phyloP scores from a whole-genome alignment of 148 eudicot species.

The Rhododendron mucronatum region DNA sequence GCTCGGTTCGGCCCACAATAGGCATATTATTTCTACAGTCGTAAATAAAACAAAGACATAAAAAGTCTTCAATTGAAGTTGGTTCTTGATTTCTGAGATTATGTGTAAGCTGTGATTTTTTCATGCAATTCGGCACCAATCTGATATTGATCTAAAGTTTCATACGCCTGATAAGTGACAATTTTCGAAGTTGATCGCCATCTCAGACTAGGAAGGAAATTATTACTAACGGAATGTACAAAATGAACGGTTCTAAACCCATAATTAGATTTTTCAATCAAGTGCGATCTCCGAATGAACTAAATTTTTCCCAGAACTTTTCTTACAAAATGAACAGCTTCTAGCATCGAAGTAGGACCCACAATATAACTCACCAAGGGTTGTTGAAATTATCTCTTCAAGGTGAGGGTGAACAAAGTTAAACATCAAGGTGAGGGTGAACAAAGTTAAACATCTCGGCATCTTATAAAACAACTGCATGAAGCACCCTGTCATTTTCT shows the following conservation, averaged over 20 bases:
- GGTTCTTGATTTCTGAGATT: background rate
- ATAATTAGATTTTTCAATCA: background rate
- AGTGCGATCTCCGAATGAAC: background rate
- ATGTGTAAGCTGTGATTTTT: background rate
- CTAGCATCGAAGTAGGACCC: background rate
- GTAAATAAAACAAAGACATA: background rate
- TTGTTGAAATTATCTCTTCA: background rate
- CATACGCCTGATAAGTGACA: background rate
- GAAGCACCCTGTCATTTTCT: background rate
- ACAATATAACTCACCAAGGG: background rate
- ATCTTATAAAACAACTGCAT: background rate
- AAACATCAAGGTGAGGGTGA: background rate
- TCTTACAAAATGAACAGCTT: background rate
- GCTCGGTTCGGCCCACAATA: background rate
- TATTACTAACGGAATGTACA: background rate
- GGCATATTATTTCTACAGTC: background rate
- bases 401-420: background rate
- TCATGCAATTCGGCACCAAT: background rate
- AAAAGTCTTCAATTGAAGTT: background rate
- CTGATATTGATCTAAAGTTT: background rate
- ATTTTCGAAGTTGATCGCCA: background rate
- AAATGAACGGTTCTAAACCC: background rate
- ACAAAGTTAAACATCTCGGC: background rate
- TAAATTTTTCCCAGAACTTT: background rate
- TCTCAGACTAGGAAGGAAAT: background rate